phyloP scores from a whole-genome alignment of 2,329 filamentous ascomycete genomes.

The Epichloe festucae region DNA sequence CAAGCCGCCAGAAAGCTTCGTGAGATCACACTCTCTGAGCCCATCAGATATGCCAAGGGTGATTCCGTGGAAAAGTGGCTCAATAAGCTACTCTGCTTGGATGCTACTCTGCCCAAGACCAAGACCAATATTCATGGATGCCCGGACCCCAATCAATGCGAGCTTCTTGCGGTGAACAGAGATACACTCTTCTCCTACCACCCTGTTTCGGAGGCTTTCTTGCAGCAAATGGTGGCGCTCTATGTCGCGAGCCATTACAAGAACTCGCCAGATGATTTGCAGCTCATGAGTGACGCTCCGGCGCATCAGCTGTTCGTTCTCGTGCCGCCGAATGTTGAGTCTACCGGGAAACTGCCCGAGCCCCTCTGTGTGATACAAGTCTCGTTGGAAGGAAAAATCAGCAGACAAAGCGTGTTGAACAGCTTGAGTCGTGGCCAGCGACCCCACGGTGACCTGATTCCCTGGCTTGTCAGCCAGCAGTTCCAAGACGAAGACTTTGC shows the following conservation, averaged over 20 bases:
- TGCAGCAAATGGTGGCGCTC: slow-evolving; percentile 95
- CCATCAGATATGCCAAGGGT: slow-evolving; percentile 85
- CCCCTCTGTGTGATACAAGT: slow-evolving; percentile 93
- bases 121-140: slow-evolving; percentile 63
- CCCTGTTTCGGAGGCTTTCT: slow-evolving; percentile 88
- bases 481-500: slow-evolving; percentile 98
- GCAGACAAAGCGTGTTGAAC: slow-evolving; percentile 80
- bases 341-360: slow-evolving; percentile 69
- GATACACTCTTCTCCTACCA: slow-evolving; percentile 98
- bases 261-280: slow-evolving; percentile 95
- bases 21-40: slow-evolving; percentile 86
- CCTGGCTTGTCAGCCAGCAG: slow-evolving; percentile 94
- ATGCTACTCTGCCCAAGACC: slow-evolving; percentile 74
- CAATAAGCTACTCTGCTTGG: slow-evolving; percentile 84
- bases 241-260: slow-evolving; percentile 98
- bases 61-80: slow-evolving; percentile 94
- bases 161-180: slow-evolving; percentile 86
- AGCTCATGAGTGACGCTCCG: slow-evolving; percentile 94
- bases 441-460: slow-evolving; percentile 85
- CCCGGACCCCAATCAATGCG: slow-evolving; percentile 81
- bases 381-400: slow-evolving; percentile 88
- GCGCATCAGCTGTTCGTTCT: slow-evolving; percentile 94
- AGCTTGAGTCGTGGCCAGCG: slow-evolving; percentile 79
- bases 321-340: slow-evolving; percentile 70
- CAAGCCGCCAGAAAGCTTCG: slow-evolving; percentile 65